These are phyloP conservation scores for Cytospora leucostoma DNA, from an alignment of 2,329 filamentous ascomycete genomes.

Conservation along the genomic window DNA sequence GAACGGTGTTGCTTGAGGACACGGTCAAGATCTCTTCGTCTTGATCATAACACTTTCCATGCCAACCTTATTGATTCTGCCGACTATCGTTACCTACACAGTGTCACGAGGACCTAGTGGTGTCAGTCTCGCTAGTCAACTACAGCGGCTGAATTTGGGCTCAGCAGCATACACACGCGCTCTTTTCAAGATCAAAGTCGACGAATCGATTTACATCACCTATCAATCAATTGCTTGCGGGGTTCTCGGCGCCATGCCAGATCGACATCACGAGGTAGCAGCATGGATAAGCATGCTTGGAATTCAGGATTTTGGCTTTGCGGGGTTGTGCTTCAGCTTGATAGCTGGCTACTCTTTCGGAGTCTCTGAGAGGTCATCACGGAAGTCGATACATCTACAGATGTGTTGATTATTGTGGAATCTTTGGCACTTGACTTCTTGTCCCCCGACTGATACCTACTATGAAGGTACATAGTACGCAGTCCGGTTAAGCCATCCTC, in stretches of 20 bases:
- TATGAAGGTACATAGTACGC: no score
- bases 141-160: neutral
- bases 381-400: slow-evolving; percentile 1
- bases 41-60: neutral
- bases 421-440: neutral
- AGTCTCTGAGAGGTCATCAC: neutral
- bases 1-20: no score
- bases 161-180: neutral
- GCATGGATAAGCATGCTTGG: slow-evolving; percentile 5
- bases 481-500: neutral
- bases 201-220: slow-evolving; percentile 22
- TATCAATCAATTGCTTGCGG: neutral
- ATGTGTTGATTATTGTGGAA: neutral
- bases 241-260: slow-evolving; percentile 2
- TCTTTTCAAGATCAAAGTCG: slow-evolving; percentile 1
- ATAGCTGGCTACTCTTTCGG: slow-evolving; percentile 2
- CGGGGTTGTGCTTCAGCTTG: slow-evolving; percentile 19
- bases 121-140: neutral
- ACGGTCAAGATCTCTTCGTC: no score
- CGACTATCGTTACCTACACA: neutral
- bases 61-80: neutral
- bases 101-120: neutral
- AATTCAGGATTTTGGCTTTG: slow-evolving; percentile 1
- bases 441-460: neutral
- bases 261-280: slow-evolving; percentile 14